Evolutionary conservation across 2,329 filamentous ascomycete species (phyloP).

Genomic region (Diaporthe ilicicola): DNA sequence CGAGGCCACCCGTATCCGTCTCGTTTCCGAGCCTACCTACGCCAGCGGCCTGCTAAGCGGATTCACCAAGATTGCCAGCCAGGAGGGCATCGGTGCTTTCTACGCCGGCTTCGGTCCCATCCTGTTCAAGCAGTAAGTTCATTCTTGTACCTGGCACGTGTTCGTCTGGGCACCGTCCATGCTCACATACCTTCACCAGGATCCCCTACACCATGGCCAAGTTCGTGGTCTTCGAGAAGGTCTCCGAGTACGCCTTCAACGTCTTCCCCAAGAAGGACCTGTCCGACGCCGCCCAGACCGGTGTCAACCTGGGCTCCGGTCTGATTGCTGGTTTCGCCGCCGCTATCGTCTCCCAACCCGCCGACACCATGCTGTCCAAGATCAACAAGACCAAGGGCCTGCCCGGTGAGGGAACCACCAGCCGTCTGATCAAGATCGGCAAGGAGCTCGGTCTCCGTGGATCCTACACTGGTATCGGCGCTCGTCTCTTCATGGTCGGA

Average conservation of each 20-base stretch:
- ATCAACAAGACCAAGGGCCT: slow-evolving; percentile 80
- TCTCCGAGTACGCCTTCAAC: slow-evolving; percentile 34
- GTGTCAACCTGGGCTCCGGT: slow-evolving; percentile 77
- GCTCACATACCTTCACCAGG: slow-evolving; percentile 32
- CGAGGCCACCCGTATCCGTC: slow-evolving; percentile 92
- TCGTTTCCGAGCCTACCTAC: slow-evolving; percentile 88
- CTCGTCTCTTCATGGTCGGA: slow-evolving; percentile 75
- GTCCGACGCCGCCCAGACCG: slow-evolving; percentile 48
- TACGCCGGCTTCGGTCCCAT: slow-evolving; percentile 92
- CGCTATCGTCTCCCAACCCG: slow-evolving; percentile 76
- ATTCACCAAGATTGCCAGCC: slow-evolving; percentile 84
- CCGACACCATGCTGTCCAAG: slow-evolving; percentile 80
- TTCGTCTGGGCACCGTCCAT: not conserved
- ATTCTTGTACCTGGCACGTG: not conserved
- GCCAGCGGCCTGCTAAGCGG: slow-evolving; percentile 81
- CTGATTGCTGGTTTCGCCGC: slow-evolving; percentile 78
- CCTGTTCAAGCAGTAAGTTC: slow-evolving; percentile 80
- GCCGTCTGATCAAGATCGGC: slow-evolving; percentile 75
- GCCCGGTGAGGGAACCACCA: slow-evolving; percentile 74
- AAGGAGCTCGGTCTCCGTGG: slow-evolving; percentile 74
- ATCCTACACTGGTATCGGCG: slow-evolving; percentile 73
- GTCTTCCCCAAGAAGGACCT: slow-evolving; percentile 41
- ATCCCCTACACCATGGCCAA: slow-evolving; percentile 39
- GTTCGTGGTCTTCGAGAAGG: slow-evolving; percentile 40
- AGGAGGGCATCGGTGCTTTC: slow-evolving; percentile 85